A percentile compares a stretch with the other conserved stretches of the same genome.
phyloP scores from a whole-genome alignment of 345 rosid genomes.

The Dipteronia sinensis region DNA sequence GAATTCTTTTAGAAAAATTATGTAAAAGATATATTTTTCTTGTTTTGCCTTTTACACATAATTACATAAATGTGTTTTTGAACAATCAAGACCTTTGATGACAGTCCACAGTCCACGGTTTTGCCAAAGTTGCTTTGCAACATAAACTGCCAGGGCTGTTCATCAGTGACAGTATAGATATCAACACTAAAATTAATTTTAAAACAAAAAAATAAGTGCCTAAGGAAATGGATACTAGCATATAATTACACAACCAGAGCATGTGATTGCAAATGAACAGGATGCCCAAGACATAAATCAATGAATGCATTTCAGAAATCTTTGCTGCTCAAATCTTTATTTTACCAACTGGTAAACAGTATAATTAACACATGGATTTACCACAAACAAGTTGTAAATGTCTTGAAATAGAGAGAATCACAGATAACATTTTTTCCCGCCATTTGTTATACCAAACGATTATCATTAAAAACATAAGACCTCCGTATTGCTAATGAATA shows the following conservation, averaged over 20 bases:
- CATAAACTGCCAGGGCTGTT: no score
- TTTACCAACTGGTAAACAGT: neutral
- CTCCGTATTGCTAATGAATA: neutral
- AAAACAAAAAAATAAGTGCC: neutral
- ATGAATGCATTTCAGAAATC: neutral
- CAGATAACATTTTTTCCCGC: neutral
- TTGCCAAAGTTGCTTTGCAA: no score
- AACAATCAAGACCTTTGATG: no score
- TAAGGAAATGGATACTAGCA: neutral
- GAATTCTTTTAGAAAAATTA: no score
- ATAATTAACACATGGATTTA: neutral
- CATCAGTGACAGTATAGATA: neutral
- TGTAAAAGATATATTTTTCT: no score
- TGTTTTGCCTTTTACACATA: no score
- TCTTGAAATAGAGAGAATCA: neutral
- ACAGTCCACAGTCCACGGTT: no score
- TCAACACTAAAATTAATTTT: neutral
- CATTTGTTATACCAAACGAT: neutral
- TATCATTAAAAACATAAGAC: neutral
- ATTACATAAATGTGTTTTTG: no score
- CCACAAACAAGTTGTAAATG: neutral
- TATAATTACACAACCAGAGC: neutral
- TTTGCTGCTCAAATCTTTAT: slow-evolving; percentile 2
- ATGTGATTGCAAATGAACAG: neutral
- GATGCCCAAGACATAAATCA: neutral